Conservation (phyloP, 768 basidiomycete genomes). For the Boletus vermiculosoides region DNA sequence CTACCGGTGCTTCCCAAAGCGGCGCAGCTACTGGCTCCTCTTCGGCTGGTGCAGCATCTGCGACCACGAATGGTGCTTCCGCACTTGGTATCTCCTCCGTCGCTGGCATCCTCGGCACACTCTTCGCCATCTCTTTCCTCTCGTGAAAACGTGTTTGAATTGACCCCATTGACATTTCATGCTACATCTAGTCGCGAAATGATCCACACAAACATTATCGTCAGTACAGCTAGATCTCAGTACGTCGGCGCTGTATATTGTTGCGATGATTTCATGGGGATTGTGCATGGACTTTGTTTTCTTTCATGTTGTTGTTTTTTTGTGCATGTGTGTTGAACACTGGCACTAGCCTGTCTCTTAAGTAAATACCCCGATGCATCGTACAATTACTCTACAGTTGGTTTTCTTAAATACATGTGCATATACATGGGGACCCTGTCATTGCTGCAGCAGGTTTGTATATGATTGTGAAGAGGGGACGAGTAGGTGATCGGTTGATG, state of each 20-base stretch:
- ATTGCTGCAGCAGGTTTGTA: neutral
- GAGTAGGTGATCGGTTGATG: no score
- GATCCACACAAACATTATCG: neutral
- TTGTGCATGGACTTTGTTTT: conserved; percentile 11
- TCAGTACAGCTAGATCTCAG: neutral
- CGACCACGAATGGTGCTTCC: conserved; percentile 24
- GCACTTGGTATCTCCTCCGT: conserved; percentile 32
- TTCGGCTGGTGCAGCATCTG: conserved; percentile 11
- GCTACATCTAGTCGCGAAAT: conserved; percentile 3
- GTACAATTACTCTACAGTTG: conserved; percentile 18
- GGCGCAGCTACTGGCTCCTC: conserved; percentile 13
- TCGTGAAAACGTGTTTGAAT: conserved; percentile 24
- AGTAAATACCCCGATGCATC: conserved; percentile 18
- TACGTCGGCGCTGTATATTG: neutral
- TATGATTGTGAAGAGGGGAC: no score
- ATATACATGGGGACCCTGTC: neutral
- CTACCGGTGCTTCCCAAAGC: conserved; percentile 10
- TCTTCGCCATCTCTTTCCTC: conserved; percentile 39
- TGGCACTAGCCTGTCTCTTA: conserved; percentile 21
- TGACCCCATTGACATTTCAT: neutral
- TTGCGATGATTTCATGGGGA: conserved; percentile 5
- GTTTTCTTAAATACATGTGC: neutral
- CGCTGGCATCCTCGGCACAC: conserved; percentile 35
- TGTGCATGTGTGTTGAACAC: conserved; percentile 27
- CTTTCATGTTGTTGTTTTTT: neutral